Base-by-base conservation (phyloP, 2,329 filamentous ascomycete species). In the Epicoccum nigrum region DNA sequence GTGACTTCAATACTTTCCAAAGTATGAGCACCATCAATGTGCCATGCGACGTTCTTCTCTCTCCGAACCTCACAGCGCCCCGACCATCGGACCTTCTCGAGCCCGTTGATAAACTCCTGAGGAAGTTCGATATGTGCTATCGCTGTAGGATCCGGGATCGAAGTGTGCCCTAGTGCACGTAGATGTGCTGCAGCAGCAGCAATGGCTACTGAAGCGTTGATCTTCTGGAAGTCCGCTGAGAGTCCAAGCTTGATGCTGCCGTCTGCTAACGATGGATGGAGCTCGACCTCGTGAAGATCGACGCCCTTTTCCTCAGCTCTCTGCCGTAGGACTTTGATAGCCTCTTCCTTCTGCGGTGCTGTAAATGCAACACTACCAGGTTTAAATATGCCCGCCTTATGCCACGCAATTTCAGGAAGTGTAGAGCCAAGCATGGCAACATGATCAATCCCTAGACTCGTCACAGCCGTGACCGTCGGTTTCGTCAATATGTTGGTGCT, bases 341-440 rank as follows among this genome's bases (percentile, higher is more conserved):
- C 85, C 16, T 73, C 73, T 3, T 77, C 72, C 25, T 77, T 74
- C 57, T 89, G 86, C 0, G 78, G 77, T 2, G 82, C 82, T 0
- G 87, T 86, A 54, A 89, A 89, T 2, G 82, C 85, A 19, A 81
- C 79, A 4, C 81, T 81, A 0, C 83, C 84, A 1, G 73, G 43
- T 71, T 95, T 96, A 70, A 95, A 87, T 35, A 97, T 89, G 1
- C 92, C 92, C 6, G 87, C 87, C 73, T 97, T 97, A 70, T 96
- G 90, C 92, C 92, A 96, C 3, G 92, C 86, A 58, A 96, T 96
- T 65, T 90, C 79, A 49, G 89, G 86, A 42, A 93, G 82, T 0
- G 90, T 92, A 30, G 83, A 80, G 9, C 92, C 92, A 28, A 97
- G 79, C 81, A 96, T 86, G 4, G 82, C 85, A 1, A 88, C 86